Conservation (phyloP, 495 filamentous ascomycete species). For the Penicillium desertorum region DNA sequence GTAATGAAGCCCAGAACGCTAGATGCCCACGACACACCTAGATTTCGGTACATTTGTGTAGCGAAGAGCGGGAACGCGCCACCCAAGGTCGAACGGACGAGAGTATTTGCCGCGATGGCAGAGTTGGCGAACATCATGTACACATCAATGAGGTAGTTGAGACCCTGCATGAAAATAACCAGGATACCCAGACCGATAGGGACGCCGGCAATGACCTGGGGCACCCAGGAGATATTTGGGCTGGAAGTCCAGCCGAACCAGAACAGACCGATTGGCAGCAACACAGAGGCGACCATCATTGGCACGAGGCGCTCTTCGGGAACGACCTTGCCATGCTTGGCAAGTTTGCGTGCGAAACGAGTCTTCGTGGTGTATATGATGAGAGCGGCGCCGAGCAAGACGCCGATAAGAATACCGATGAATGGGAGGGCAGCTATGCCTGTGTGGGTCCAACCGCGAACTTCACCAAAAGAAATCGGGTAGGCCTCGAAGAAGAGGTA, state of each 20-base stretch:
- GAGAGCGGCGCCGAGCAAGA: slow-evolving; percentile 46
- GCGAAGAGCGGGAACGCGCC: slow-evolving; percentile 69
- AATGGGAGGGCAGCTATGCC: slow-evolving; percentile 59
- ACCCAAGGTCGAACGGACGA: slow-evolving; percentile 60
- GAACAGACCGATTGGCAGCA: slow-evolving; percentile 60
- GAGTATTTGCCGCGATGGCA: slow-evolving; percentile 67
- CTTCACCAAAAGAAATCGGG: slow-evolving; percentile 55
- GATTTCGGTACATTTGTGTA: slow-evolving; percentile 57
- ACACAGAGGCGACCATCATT: slow-evolving; percentile 55
- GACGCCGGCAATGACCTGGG: slow-evolving; percentile 50
- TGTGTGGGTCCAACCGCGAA: slow-evolving; percentile 49
- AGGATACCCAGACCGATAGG: slow-evolving; percentile 55
- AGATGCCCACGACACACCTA: slow-evolving; percentile 65
- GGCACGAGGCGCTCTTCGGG: slow-evolving; percentile 60
- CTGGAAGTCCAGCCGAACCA: slow-evolving; percentile 64
- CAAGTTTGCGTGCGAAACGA: slow-evolving; percentile 51
- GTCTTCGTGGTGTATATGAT: slow-evolving; percentile 53
- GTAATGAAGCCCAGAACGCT: slow-evolving; percentile 66
- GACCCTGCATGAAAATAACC: slow-evolving; percentile 57
- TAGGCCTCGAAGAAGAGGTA: slow-evolving; percentile 65
- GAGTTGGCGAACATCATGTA: slow-evolving; percentile 61
- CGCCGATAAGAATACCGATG: slow-evolving; percentile 58
- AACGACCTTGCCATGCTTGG: slow-evolving; percentile 48
- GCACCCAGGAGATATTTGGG: slow-evolving; percentile 44
- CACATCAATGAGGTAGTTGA: slow-evolving; percentile 65